Percentiles rank a stretch among this genome's conserved stretches.
Evolutionary conservation across 441 rosid genomes (phyloP).

Genomic region (Bruguiera hainesii): DNA sequence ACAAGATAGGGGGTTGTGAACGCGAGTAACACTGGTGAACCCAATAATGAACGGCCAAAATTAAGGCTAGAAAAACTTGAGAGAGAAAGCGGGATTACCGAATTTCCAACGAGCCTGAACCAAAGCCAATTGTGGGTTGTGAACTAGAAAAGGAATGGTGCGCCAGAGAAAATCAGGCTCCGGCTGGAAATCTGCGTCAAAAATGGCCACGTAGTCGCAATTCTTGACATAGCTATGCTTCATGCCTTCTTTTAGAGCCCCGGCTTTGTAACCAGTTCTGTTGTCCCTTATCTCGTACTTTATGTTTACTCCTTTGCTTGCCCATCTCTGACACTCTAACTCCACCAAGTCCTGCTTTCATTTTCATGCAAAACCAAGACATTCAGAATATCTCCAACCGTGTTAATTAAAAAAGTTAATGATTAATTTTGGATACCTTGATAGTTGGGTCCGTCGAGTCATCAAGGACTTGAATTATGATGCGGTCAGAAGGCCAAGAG

Average conservation of each 20-base stretch:
- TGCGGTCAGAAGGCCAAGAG: constrained; percentile 78
- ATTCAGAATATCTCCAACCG: background rate
- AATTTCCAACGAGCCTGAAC: constrained; percentile 98
- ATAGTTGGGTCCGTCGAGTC: constrained; percentile 85
- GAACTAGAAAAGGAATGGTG: constrained; percentile 71
- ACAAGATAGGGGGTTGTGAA: background rate
- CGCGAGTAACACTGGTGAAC: background rate
- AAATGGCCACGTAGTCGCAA: constrained; percentile 83
- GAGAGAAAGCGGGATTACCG: constrained; percentile 38
- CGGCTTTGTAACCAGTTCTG: constrained; percentile 91
- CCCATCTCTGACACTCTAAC: constrained; percentile 88
- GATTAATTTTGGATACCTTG: constrained; percentile 43
- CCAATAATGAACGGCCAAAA: background rate
- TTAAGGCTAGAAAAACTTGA: background rate
- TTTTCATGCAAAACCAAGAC: background rate
- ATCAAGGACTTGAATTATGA: constrained; percentile 76
- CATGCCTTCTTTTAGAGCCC: constrained; percentile 92
- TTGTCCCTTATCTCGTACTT: constrained; percentile 77
- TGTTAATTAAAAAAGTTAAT: background rate
- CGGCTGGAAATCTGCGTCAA: constrained; percentile 94
- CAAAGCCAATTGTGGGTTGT: constrained; percentile 69
- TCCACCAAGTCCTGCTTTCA: constrained; percentile 65
- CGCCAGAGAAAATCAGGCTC: constrained; percentile 82
- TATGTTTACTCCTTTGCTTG: constrained; percentile 87
- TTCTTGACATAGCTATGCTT: constrained; percentile 72